Evolutionary conservation across 352 stramenopile species (phyloP).

Genomic region (Proteromonas lacertae): DNA sequence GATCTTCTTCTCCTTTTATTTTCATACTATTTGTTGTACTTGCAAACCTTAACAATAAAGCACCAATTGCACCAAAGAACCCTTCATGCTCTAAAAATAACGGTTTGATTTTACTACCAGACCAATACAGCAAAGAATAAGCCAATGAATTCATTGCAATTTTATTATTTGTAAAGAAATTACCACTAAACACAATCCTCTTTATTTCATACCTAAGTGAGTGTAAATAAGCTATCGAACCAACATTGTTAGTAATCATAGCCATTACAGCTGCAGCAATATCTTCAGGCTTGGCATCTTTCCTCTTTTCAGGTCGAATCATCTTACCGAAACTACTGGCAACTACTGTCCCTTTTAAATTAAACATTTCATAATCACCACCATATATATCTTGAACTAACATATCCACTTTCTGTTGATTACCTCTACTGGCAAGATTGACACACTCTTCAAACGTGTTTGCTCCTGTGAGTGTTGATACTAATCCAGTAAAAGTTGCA

Average conservation of each 20-base stretch:
- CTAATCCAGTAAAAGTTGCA: slow-evolving; percentile 92
- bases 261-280: slow-evolving; percentile 70
- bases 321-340: slow-evolving; percentile 90
- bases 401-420: slow-evolving; percentile 49
- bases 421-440: slow-evolving; percentile 27
- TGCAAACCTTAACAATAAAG: slow-evolving; percentile 64
- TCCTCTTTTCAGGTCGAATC: slow-evolving; percentile 26
- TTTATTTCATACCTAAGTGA: slow-evolving; percentile 75
- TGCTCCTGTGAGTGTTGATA: slow-evolving; percentile 18
- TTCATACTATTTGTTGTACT: no score
- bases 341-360: slow-evolving; percentile 32
- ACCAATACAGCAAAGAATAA: slow-evolving; percentile 94
- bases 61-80: slow-evolving; percentile 81
- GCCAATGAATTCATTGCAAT: slow-evolving; percentile 55
- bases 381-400: slow-evolving; percentile 97
- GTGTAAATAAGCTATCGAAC: slow-evolving; percentile 78
- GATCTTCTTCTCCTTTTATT: no score
- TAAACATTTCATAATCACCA: slow-evolving; percentile 36
- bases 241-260: slow-evolving; percentile 98
- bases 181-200: slow-evolving; percentile 81
- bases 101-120: slow-evolving; percentile 45
- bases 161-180: slow-evolving; percentile 87
- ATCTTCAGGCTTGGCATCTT: slow-evolving; percentile 55
- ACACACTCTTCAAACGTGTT: slow-evolving; percentile 31
- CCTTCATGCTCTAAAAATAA: slow-evolving; percentile 79